Evolutionary conservation across 2,329 filamentous ascomycete genomes (phyloP).

Genomic region (Tolypocladium amazonense): DNA sequence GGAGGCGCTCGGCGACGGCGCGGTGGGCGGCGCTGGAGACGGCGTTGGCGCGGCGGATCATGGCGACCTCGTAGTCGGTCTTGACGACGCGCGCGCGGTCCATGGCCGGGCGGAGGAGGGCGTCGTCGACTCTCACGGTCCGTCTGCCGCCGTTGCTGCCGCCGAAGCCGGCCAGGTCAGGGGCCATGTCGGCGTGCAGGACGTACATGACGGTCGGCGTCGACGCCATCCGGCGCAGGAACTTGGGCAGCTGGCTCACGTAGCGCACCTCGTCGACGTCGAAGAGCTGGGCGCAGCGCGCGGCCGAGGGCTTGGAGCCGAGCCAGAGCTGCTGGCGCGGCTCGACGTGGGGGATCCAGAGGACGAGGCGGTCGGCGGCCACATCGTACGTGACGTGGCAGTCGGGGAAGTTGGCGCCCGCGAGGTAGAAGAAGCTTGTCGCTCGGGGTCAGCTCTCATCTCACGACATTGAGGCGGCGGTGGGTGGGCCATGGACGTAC

Average conservation of each 20-base stretch:
- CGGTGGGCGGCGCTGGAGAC: conserved; percentile 72
- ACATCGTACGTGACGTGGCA: conserved; percentile 49
- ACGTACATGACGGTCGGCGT: conserved; percentile 31
- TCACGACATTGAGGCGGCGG: not conserved
- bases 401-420: conserved; percentile 42
- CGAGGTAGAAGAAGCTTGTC: conserved; percentile 47
- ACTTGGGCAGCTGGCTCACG: conserved; percentile 38
- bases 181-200: conserved; percentile 35
- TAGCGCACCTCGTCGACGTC: conserved; percentile 65
- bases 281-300: conserved; percentile 50
- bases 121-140: conserved; percentile 31
- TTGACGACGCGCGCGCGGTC: conserved; percentile 75
- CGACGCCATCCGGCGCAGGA: conserved; percentile 24
- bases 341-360: conserved; percentile 65
- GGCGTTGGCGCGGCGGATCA: conserved; percentile 71
- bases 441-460: not conserved
- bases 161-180: conserved; percentile 8
- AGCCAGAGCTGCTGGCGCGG: conserved; percentile 52
- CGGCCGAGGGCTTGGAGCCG: conserved; percentile 47
- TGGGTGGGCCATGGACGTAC: conserved; percentile 23
- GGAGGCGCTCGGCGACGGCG: conserved; percentile 55
- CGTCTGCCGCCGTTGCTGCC: not conserved
- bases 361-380: conserved; percentile 48
- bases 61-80: conserved; percentile 71
- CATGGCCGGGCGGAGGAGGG: conserved; percentile 57